phyloP scores from a whole-genome alignment of 805 yeast species.

The Kodamaea neixiangensis region DNA sequence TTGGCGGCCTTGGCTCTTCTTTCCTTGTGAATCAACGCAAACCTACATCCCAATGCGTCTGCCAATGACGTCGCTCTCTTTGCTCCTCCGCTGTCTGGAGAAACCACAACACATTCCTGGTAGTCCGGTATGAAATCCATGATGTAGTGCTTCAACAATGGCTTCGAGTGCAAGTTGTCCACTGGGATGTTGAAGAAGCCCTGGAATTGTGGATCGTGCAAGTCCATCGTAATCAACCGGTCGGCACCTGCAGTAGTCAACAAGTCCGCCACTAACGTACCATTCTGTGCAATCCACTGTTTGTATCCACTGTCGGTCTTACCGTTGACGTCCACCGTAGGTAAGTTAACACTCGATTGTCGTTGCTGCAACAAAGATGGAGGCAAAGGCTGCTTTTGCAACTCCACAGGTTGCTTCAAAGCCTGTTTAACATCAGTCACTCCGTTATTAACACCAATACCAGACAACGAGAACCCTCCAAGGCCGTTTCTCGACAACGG shows the following conservation, averaged over 20 bases:
- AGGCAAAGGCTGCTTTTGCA: constrained; percentile 18
- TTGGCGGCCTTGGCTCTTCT: constrained; percentile 54
- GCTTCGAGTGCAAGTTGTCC: constrained; percentile 88
- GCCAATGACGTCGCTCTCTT: constrained; percentile 95
- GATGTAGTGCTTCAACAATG: constrained; percentile 83
- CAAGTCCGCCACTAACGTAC: constrained; percentile 86
- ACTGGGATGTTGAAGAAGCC: constrained; percentile 97
- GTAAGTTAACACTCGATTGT: constrained; percentile 16
- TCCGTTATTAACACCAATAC: background rate
- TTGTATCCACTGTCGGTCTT: constrained; percentile 70
- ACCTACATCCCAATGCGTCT: constrained; percentile 81
- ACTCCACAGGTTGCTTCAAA: constrained; percentile 3
- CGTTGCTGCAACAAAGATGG: constrained; percentile 13
- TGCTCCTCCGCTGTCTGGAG: constrained; percentile 99
- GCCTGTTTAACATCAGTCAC: background rate
- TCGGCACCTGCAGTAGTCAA: constrained; percentile 94
- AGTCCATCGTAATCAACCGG: constrained; percentile 94
- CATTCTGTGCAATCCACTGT: constrained; percentile 95
- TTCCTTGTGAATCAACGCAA: constrained; percentile 95
- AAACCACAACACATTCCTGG: constrained; percentile 84
- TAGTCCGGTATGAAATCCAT: constrained; percentile 74
- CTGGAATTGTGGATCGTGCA: constrained; percentile 97
- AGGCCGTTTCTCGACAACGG: constrained; percentile 33
- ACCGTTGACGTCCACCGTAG: constrained; percentile 38
- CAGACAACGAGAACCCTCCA: background rate